These are phyloP conservation scores for Botrytis fragariae DNA, from an alignment of 2,329 filamentous ascomycete species.

Conservation along the genomic window DNA sequence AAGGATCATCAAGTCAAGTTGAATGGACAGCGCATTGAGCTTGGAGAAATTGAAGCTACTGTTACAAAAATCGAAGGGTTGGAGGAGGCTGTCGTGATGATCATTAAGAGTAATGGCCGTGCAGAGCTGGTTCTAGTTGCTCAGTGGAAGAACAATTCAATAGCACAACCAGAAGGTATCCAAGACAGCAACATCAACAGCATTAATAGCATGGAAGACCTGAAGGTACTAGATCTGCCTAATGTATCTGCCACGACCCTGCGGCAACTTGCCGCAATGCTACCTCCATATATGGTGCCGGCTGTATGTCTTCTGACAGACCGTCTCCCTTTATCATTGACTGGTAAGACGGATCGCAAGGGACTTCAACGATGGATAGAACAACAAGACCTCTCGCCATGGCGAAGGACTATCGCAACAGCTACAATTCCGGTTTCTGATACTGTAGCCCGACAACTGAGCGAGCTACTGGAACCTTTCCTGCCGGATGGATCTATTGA, in stretches of 20 bases:
- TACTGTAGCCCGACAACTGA: neutral
- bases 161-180: neutral
- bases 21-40: constrained; percentile 62
- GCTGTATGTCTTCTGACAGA: neutral
- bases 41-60: constrained; percentile 48
- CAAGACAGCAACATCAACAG: neutral
- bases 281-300: neutral
- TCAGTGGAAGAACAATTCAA: neutral
- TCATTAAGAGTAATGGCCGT: neutral
- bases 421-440: neutral
- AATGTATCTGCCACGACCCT: neutral
- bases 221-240: neutral
- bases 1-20: constrained; percentile 68
- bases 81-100: neutral
- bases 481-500: neutral
- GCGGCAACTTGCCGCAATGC: neutral
- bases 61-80: neutral
- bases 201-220: neutral
- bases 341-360: neutral
- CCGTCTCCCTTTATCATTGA: neutral
- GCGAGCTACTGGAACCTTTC: neutral
- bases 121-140: neutral
- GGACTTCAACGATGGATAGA: constrained; percentile 2
- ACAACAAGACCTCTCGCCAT: neutral
- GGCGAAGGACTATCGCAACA: neutral